Base-by-base conservation (phyloP, 1,284 basidiomycete genomes). In the Ceratobasidium sp. region DNA sequence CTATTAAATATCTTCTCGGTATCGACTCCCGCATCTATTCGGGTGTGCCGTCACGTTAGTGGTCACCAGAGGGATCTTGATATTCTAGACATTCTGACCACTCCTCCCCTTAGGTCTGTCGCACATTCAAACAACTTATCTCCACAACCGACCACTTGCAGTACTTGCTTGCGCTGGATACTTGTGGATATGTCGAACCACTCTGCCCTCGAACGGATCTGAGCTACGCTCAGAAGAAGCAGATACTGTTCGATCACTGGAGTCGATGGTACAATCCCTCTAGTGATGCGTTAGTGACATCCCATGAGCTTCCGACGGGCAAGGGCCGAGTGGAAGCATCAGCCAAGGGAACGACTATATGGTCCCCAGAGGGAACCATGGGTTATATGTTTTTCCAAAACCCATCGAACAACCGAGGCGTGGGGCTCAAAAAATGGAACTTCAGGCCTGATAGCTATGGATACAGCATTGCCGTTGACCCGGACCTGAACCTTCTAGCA, bases 101-200 rank as follows among this genome's bases (percentile, higher is more conserved):
- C 33, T 33, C 33, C 33, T 33, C 33, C 33, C 33, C 33, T 33
- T n/a, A 68, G 66, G 66, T 54, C 28, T 68, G 48, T 38, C 46
- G 66, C 33, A 13, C 20, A 10, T 10, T 66, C 28, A 15, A 52
- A 10, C 15, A 66, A 3, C 17, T 48, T 12, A 52, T 66, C 23
- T 12, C 9, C 3, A 40, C 23, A 15, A 57, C 28, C 23, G 44
- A 28, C n/a, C 40, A 48, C n/a, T 17, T 71, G 5, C 69, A 71
- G 17, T 61, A 71, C 17, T 10, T 59, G 23, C 69, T 71, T 26
- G 69, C 59, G 50, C 69, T 71, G 17, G 56, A 71, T 50, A 44
- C 28, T 6, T 59, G 42, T 40, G 69, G 56, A n/a, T 71, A 71
- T 23, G 28, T 48, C 23, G 56, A 59, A 20, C 69, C 69, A 10